Percentiles rank a stretch among this genome's conserved stretches.
phyloP scores from a whole-genome alignment of 2,329 filamentous ascomycete species.

The Ceratocystiopsis brevicomis region DNA sequence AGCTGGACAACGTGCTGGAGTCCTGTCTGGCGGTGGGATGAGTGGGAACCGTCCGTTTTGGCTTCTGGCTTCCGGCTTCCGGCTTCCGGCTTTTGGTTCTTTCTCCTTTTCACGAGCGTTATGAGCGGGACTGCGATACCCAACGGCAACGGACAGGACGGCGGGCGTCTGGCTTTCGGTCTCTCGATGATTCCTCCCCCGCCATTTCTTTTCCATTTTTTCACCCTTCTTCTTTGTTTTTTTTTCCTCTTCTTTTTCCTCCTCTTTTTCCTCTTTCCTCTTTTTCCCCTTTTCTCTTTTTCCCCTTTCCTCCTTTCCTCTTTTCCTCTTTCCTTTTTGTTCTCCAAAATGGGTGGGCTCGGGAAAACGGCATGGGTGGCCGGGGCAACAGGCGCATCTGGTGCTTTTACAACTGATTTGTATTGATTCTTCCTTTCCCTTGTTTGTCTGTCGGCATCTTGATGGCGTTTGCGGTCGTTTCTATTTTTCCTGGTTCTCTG shows the following conservation, averaged over 20 bases:
- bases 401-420: neutral
- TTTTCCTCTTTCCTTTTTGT: neutral
- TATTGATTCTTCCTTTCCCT: neutral
- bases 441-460: too few relatives aligned
- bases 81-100: neutral
- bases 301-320: neutral
- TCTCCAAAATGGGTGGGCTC: neutral
- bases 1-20: slow-evolving; percentile 37
- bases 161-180: too few relatives aligned
- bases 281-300: neutral
- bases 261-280: neutral
- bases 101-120: neutral
- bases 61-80: neutral
- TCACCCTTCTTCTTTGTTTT: too few relatives aligned
- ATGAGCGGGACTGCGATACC: neutral
- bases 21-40: slow-evolving; percentile 31
- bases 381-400: too few relatives aligned
- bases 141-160: too few relatives aligned
- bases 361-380: too few relatives aligned
- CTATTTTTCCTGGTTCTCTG: too few relatives aligned
- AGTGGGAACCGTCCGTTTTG: neutral
- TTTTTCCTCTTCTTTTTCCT: neutral
- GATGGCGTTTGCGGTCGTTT: too few relatives aligned
- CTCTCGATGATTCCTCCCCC: too few relatives aligned
- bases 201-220: neutral